Base-by-base conservation (phyloP, 768 basidiomycete genomes). In the Nevesoporus exiguus region DNA sequence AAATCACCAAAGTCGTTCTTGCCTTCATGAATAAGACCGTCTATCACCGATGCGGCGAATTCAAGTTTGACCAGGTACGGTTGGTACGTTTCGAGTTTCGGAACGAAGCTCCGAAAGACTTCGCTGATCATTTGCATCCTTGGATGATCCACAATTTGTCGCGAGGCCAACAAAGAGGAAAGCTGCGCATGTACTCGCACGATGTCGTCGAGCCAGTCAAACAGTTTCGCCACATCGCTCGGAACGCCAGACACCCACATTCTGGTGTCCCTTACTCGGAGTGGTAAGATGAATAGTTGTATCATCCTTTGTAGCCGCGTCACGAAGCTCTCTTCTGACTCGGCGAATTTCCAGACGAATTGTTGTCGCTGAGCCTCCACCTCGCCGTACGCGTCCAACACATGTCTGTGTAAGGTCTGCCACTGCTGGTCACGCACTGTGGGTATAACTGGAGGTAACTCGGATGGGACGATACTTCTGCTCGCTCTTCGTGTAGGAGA, bases 131-230 rank as follows among this genome's bases (percentile, higher is more conserved):
- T 69, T 48, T 75, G 73, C 14, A 87, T 69, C 43, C 80, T 69
- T 2, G 78, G 69, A 48, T 72, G 66, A 55, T 79, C 75, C 40
- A 68, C 64, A 15, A 75, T 66, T 19, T 77, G 72, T 27, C 75
- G 64, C 13, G 73, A 61, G 13, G 76, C 70, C 56, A 90, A 65
- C 1, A 77, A 69, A 4, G 76, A 74, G 8, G 78, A 74, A 24
- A 97, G 74, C 54, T 85, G 79, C 5, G 75, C 72, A 60, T 97
- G 94, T 2, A 94, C 74, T 50, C 85, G 84, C 10, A 87, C 76
- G 56, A 98, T 90, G 61, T 92, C 90, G 59, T 95, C 92, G 47
- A 95, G 72, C 86, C 90, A 92, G 68, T 94, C 92, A 56, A 98
- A 84, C 21, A 93, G 75, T 11, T 83, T 81, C 1, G 84, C 78